Base-by-base conservation (phyloP, 306 rosid species). In the Casuarina cunninghamiana region DNA sequence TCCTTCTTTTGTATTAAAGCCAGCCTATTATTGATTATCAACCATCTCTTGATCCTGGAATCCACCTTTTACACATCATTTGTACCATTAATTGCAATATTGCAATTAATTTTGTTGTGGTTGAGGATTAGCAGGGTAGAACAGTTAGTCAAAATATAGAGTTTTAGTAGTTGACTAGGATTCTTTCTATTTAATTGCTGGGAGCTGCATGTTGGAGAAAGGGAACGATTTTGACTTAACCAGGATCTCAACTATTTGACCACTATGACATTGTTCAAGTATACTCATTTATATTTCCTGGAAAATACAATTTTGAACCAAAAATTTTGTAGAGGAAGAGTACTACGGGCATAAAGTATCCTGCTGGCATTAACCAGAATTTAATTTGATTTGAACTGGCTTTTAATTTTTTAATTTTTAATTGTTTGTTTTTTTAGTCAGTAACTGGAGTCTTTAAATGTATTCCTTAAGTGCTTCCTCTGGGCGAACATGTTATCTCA, bases 1-100 rank as follows among this genome's bases (percentile, higher is more conserved):
- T 72, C 68, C 43, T 73, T 74, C 75, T 67, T 72, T 57, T 37
- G 17, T 76, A 61, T 35, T 5, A 35, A 61, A 61, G 6, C 43
- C 35, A 16, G 68, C 3, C 43, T 3, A 3, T 38, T 35, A 1
- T 61, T 61, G 42, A 17, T 35, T 10, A 2, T 61, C 67, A 32
- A 61, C 32, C 72, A n/a, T 51, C 58, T 54, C 43, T 38, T 26
- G 10, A 10, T 50, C 48, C 21, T 43, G 46, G 68, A 63, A 60
- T 69, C 17, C 48, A 72, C 19, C 5, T 6, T 42, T 19, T 21
- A 15, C 44, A 53, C 53, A 37, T 65, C 26, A 69, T 69, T 77
- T 68, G 50, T 0, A 4, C 53, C 46, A 42, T 68, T 37, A 19
- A 16, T 67, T 15, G 54, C 39, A 46, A 66, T 15, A 21, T 37